These are phyloP conservation scores for Chenopodium quinoa DNA, from an alignment of 148 eudicot species.

Conservation along the genomic window DNA sequence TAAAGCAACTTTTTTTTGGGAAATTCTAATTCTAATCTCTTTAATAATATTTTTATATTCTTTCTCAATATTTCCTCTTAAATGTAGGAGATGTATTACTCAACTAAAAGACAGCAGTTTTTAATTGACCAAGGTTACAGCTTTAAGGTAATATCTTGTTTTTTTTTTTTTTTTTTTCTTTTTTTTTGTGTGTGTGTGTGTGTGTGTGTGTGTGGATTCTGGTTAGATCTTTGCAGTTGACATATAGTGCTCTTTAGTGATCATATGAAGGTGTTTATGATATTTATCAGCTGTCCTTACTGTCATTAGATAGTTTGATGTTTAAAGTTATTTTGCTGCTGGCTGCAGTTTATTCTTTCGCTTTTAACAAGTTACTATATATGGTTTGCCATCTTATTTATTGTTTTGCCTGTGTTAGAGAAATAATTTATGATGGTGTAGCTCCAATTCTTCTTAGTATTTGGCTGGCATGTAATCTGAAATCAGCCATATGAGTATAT, in stretches of 20 bases:
- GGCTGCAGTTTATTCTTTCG: too few species aligned
- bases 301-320: not conserved
- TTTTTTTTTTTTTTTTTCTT: not conserved
- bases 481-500: too few species aligned
- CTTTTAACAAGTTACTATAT: too few species aligned
- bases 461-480: too few species aligned
- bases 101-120: constrained; percentile 97
- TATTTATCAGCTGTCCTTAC: not conserved
- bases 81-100: constrained; percentile 96
- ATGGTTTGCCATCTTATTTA: too few species aligned
- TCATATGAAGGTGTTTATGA: not conserved
- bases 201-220: not conserved
- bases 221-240: not conserved
- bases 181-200: too few species aligned
- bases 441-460: too few species aligned
- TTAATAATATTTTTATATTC: not conserved
- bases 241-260: not conserved
- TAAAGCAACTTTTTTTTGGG: not conserved
- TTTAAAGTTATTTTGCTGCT: too few species aligned
- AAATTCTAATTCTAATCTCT: not conserved
- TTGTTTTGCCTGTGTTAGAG: too few species aligned
- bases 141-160: constrained; percentile 60
- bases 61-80: constrained; percentile 3
- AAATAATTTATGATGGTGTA: too few species aligned
- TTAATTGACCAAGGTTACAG: constrained; percentile 98